Conservation (phyloP, 2,329 filamentous ascomycete species). For the Talaromyces sp. region DNA sequence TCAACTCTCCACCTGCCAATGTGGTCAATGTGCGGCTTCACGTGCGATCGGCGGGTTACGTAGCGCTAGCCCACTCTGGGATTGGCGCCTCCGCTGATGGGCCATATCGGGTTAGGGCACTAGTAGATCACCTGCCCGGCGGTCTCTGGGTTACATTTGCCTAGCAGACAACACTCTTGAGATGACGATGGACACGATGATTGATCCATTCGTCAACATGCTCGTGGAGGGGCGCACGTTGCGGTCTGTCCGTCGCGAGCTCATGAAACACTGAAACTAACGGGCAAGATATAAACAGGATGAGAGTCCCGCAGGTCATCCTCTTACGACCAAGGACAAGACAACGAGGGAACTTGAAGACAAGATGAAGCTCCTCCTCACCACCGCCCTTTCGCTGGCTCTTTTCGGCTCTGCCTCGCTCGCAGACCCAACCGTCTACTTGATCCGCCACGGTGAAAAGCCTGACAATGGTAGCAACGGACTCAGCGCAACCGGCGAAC, state of each 20-base stretch:
- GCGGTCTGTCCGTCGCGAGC: not conserved
- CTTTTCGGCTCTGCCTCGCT: slow-evolving; percentile 2
- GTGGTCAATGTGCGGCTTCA: not conserved
- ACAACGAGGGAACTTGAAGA: not conserved
- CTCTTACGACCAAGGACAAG: not conserved
- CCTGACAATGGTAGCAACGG: slow-evolving; percentile 45
- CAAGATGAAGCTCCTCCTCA: slow-evolving; percentile 6
- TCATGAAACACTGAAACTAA: too few relatives aligned
- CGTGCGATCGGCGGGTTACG: not conserved
- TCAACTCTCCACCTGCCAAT: not conserved
- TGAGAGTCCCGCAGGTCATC: not conserved
- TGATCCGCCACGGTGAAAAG: slow-evolving; percentile 63
- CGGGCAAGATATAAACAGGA: not conserved
- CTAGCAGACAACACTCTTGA: not conserved
- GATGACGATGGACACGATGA: not conserved
- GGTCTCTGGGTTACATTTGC: not conserved
- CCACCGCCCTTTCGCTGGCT: not conserved
- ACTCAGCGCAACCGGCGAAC: slow-evolving; percentile 46
- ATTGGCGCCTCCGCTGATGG: not conserved
- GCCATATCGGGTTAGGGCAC: not conserved
- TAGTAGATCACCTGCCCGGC: not conserved
- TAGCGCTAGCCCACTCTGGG: not conserved
- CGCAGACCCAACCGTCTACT: slow-evolving; percentile 49
- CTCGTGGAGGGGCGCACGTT: not conserved
- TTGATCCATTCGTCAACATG: not conserved